These are phyloP conservation scores for Saccharomycopsis malanga DNA, from an alignment of 805 yeast species.

Conservation along the genomic window DNA sequence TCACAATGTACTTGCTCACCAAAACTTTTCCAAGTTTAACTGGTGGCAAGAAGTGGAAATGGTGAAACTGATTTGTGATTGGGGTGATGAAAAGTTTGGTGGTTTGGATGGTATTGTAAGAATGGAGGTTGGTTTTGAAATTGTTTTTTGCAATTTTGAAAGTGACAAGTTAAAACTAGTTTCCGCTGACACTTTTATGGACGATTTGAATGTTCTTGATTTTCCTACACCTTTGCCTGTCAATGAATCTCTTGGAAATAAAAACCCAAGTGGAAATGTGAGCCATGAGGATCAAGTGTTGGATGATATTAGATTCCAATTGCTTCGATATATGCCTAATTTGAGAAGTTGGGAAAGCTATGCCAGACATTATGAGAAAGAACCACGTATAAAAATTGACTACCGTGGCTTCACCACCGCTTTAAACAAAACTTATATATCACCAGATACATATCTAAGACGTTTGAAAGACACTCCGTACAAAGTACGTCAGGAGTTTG, in stretches of 20 bases:
- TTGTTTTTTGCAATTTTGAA: conserved; percentile 53
- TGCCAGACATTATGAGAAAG: conserved; percentile 40
- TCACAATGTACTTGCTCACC: conserved; percentile 37
- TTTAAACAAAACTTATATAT: conserved; percentile 41
- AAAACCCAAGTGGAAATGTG: conserved; percentile 11
- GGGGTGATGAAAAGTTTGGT: conserved; percentile 47
- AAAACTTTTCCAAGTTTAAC: conserved; percentile 23
- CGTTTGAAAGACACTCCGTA: conserved; percentile 32
- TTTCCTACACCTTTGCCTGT: conserved; percentile 31
- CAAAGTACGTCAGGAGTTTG: conserved; percentile 31
- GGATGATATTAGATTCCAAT: conserved; percentile 23
- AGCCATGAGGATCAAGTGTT: conserved; percentile 25
- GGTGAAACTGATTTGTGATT: conserved; percentile 46
- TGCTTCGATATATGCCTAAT: conserved; percentile 20
- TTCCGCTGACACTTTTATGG: conserved; percentile 36
- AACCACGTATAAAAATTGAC: conserved; percentile 43
- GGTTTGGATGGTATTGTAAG: conserved; percentile 50
- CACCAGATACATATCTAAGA: conserved; percentile 42
- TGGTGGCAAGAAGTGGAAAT: conserved; percentile 37
- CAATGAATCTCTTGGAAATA: conserved; percentile 13
- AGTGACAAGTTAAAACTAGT: conserved; percentile 39
- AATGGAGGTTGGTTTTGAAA: conserved; percentile 55
- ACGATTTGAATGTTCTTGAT: conserved; percentile 32
- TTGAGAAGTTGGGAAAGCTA: conserved; percentile 11
- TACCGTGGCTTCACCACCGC: conserved; percentile 48